Base-by-base conservation (phyloP, 2,329 filamentous ascomycete genomes). In the Metarhizium anisopliae region DNA sequence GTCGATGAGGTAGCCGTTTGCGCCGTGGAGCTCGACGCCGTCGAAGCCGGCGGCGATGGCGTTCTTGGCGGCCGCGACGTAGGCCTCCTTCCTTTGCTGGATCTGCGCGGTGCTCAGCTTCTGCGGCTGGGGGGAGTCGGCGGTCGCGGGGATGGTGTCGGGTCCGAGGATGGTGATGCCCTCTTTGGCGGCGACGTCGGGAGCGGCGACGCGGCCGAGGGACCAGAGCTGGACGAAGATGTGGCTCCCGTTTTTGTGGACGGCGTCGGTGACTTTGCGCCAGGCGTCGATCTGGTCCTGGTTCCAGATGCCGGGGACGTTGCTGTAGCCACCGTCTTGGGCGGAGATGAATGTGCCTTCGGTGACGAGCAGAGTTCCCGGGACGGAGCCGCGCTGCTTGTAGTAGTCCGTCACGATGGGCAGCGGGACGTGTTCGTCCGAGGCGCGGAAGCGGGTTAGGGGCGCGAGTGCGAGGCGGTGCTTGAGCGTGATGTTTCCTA, bases 11-110 rank as follows among this genome's bases (percentile, higher is more conserved):
- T 86, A 87, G 0, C 82, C 82, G 55, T 85, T 83, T 0, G 79
- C 80, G 0, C 67, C 76, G 51, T 81, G 76, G 3, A 76, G 65
- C 59, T 92, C 88, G 50, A 92, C 80, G 0, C 82, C 84, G 62
- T 93, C 88, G 36, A 86, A 86, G 0, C 88, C 88, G 0, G 81
- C 83, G 0, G 74, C 72, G 0, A 89, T 67, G 0, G 86, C 79
- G 10, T 82, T 75, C 59, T 75, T 74, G 0, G 78, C 70, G 0
- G 80, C 78, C 0, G 71, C 74, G 0, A 75, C 79, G 66, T 78
- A 90, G 0, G 80, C 80, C 0, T 68, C 64, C 32, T 35, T 35
- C 32, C 1, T 35, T 11, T 35, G 32, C 32, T 35, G 32, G 53
- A 92, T 90, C 30, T 90, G 32, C 6, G 32, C 32, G 10, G 10